Evolutionary conservation across 805 yeast genomes (phyloP), one percentile per base, ranked within the genome.

Genomic region (Hanseniaspora guilliermondii): DNA sequence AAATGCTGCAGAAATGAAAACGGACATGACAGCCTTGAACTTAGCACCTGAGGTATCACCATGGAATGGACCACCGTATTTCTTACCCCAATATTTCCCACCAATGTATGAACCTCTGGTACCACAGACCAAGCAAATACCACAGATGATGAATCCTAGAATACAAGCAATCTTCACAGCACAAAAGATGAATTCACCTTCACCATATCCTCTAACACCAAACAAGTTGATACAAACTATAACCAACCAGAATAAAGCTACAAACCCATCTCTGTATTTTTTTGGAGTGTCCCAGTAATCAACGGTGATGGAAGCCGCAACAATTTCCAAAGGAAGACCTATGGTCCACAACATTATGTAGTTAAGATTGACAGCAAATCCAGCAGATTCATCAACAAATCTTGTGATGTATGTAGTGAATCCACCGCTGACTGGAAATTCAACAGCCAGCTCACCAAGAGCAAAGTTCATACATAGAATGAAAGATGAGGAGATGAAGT

Each of bases 361-460:
- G 60, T 75, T 78, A 74, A 79, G 75, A 56, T 81, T 82, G 64
- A 73, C 70, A 5, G 84, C 82, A 62, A 78, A 80, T 27, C 83
- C 85, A 71, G 77, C 75, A 7, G 82, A 76, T 16, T 75, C 74
- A 60, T 80, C 83, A 53, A 81, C 66, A 60, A 80, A 79, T 58
- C 77, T 69, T n/a, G 79, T 69, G 6, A 80, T 75, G 63, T 76
- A 80, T n/a, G 82, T 75, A 39, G 78, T 73, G 60, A 80, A 80
- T 6, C 83, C 80, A 64, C 85, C 85, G 11, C 82, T 72, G 16
- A 79, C 74, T 11, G 85, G 85, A 64, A 76, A 79, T 3, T 79
- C 71, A 35, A 79, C 77, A 24, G 82, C 77, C 56, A 80, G 58
- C 61, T 80, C 85, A 56, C 82, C 82, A 25, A 79, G 65, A 2